These are phyloP conservation scores for Trifolium dubium DNA, from an alignment of 306 rosid genomes.

Conservation along the genomic window DNA sequence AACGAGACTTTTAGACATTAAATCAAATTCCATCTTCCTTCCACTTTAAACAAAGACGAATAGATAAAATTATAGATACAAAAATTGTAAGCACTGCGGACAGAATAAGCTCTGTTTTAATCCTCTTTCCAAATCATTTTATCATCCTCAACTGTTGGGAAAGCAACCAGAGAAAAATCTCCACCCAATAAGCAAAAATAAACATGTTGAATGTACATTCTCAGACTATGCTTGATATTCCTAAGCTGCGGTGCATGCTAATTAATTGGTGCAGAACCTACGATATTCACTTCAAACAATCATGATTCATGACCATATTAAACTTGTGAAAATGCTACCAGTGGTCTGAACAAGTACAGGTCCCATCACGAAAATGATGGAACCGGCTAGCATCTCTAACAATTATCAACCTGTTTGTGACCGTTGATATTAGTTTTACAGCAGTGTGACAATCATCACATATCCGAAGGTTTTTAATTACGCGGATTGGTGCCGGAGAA, in stretches of 20 bases:
- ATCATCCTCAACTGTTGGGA: too few relatives aligned
- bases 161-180: too few relatives aligned
- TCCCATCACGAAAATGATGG: constrained; percentile 78
- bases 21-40: too few relatives aligned
- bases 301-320: neutral
- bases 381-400: constrained; percentile 79
- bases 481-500: constrained; percentile 66
- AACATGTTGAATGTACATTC: constrained; percentile 3
- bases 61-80: too few relatives aligned
- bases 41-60: too few relatives aligned
- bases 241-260: neutral
- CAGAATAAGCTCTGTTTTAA: too few relatives aligned
- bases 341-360: constrained; percentile 69
- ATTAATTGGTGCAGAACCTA: constrained; percentile 23
- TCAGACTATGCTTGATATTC: neutral
- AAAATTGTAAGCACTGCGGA: too few relatives aligned
- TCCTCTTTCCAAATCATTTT: too few relatives aligned
- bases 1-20: too few relatives aligned
- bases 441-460: constrained; percentile 85
- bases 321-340: constrained; percentile 53
- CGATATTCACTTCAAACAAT: constrained; percentile 9
- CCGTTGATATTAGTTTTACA: constrained; percentile 68
- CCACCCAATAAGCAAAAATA: too few relatives aligned
- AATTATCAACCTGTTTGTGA: constrained; percentile 59
- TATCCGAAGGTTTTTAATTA: constrained; percentile 77